A percentile compares a stretch with the other conserved stretches of the same genome.
Evolutionary conservation across 495 filamentous ascomycete species (phyloP).

Genomic region (Penicillium longicatenatum): DNA sequence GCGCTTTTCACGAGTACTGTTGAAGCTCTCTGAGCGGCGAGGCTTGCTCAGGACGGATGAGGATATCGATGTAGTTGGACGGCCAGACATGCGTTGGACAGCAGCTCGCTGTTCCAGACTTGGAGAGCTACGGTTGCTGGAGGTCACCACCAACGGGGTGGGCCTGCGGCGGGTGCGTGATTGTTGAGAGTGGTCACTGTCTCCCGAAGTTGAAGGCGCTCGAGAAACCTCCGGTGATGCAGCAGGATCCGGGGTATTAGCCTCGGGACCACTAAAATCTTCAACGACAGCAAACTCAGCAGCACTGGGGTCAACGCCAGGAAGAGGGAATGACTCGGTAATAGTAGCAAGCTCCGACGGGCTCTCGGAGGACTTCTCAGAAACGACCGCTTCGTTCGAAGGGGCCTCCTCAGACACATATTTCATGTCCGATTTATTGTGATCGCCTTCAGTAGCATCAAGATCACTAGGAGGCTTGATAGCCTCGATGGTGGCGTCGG

Average conservation of each 20-base stretch:
- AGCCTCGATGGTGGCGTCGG: slow-evolving; percentile 26
- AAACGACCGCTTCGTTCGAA: slow-evolving; percentile 12
- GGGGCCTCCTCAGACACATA: slow-evolving; percentile 9
- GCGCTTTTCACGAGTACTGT: slow-evolving; percentile 50
- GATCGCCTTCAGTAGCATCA: slow-evolving; percentile 24
- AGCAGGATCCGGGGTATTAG: not conserved
- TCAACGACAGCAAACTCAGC: not conserved
- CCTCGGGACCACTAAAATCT: not conserved
- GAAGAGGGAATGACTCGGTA: not conserved
- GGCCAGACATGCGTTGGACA: slow-evolving; percentile 49
- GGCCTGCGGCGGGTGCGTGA: slow-evolving; percentile 32
- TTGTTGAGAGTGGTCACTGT: slow-evolving; percentile 38
- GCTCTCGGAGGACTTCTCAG: slow-evolving; percentile 7
- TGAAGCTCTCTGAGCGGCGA: slow-evolving; percentile 46
- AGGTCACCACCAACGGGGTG: slow-evolving; percentile 28
- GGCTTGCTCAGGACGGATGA: slow-evolving; percentile 33
- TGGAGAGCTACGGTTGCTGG: slow-evolving; percentile 27
- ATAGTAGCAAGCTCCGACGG: not conserved
- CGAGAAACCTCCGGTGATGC: slow-evolving; percentile 14
- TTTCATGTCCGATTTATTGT: slow-evolving; percentile 22
- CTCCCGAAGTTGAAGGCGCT: slow-evolving; percentile 36
- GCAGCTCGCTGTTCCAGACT: slow-evolving; percentile 45
- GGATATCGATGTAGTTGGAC: slow-evolving; percentile 35
- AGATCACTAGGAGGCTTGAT: slow-evolving; percentile 22
- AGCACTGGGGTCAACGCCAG: not conserved